These are phyloP conservation scores for Ustilago sp. DNA, from an alignment of 1,284 basidiomycete species.

Conservation along the genomic window DNA sequence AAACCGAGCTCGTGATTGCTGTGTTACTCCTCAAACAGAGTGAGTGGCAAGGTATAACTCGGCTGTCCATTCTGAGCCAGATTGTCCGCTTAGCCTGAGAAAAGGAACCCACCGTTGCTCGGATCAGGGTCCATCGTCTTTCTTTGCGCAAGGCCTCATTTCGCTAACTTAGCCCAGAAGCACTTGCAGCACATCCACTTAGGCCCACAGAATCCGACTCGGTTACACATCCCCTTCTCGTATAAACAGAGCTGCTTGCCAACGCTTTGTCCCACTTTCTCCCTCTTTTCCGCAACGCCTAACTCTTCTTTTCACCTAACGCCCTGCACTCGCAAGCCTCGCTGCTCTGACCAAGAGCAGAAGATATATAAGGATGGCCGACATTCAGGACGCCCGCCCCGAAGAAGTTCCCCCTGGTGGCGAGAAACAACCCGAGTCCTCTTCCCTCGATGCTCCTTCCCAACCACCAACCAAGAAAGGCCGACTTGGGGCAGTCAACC, in stretches of 20 bases:
- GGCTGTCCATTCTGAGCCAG: not conserved
- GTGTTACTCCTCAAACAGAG: not conserved
- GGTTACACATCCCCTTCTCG: not conserved
- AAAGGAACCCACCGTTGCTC: not conserved
- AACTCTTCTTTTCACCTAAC: not conserved
- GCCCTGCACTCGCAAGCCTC: not conserved
- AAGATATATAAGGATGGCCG: constrained; percentile 19
- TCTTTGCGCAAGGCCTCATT: not conserved
- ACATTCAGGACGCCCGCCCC: constrained; percentile 14
- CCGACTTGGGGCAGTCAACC: constrained; percentile 34
- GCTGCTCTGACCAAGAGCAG: not conserved
- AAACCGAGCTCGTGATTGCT: not conserved
- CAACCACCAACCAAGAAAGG: constrained; percentile 30
- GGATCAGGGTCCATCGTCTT: not conserved
- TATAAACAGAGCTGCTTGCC: constrained; percentile 5
- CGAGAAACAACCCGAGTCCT: constrained; percentile 17
- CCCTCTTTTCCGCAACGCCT: not conserved
- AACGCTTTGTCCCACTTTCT: not conserved
- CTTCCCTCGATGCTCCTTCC: constrained; percentile 11
- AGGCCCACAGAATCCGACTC: not conserved
- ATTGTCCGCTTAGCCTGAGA: constrained; percentile 8
- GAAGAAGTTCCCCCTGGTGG: constrained; percentile 19
- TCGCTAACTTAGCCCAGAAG: not conserved
- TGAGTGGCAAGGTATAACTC: not conserved
- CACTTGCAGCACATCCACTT: not conserved